Evolutionary conservation across 2,329 filamentous ascomycete species (phyloP), one percentile per base, ranked within the genome.

Genomic region (Apiospora marii): DNA sequence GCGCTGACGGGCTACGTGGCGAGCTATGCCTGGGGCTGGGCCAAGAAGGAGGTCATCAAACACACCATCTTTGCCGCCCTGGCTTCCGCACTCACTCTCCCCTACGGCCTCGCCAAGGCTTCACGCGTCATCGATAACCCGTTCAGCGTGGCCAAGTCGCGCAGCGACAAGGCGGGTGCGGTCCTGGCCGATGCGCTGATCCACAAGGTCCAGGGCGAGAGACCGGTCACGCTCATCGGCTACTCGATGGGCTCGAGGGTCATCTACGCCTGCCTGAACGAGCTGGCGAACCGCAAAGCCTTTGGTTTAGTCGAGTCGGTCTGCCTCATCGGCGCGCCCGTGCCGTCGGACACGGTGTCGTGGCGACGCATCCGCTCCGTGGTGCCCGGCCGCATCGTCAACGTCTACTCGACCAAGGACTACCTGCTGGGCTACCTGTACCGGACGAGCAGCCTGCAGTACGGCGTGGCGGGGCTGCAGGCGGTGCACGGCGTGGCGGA

Each of bases 351-450:
- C 24, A 88, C 87, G 1, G 85, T 88, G 4, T 91, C 94, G 70
- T 98, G 96, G 96, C 88, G 93, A 30, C 87, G 90, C 4, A 87
- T 98, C 77, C 91, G 94, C 73, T 91, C 90, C 70, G 94, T 96
- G 0, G 94, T 97, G 1, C 89, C 91, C 44, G 95, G 95, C 0
- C 90, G 95, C 27, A 87, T 98, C 12, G 89, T 98, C 77, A 98
- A 98, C 77, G 94, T 96, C 2, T 98, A 92, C 80, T 96, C 93
- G 2, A 90, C 92, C 58, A 93, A 94, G 61, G 96, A 98, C 81
- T 95, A 94, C 76, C 91, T 98, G 34, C 91, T 98, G 2, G 95
- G 91, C 0, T 97, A 98, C 80, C 85, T 98, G 46, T 97, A 97
- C 81, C 91, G 96, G 53, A 95, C 92, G 2, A 94, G 92, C 72